Evolutionary conservation across 257 asterid genomes (phyloP), one percentile per base, ranked within the genome.

Genomic region (Solanum neorickii): DNA sequence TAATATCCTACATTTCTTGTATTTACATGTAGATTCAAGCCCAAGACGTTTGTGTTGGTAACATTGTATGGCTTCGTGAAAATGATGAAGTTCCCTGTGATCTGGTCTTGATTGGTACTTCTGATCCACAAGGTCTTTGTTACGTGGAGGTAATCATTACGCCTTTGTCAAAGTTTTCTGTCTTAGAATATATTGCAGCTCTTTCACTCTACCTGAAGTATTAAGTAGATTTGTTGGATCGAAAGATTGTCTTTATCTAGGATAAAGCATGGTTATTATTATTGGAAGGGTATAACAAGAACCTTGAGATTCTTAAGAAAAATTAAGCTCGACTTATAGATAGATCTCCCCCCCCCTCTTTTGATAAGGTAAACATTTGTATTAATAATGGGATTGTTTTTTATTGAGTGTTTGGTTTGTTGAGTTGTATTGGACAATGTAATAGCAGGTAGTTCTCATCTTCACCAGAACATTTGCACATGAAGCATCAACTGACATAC

Each of bases 61-160:
- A 94, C 93, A 90, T 97, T 70, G 98, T 97, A 66, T 97, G 99
- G 99, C 93, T 97, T 87, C 99, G 99, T 31, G 99, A 97, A 92
- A 97, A 97, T 93, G 99, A 97, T 91, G 99, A 97, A 91, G 98
- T 95, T 82, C 99, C 99, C 86, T 97, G 99, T 91, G 99, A 97
- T 94, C 96, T 97, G 86, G 93, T 95, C 87, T 92, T 97, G 91
- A 95, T 97, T 88, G 99, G 99, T 90, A 92, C 99, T 33, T 92
- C 99, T 85, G 99, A 97, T 91, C 95, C 98, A 56, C 97, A 89
- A 90, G 99, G 99, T 60, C 88, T 94, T 90, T 97, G 99, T 90
- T 96, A 94, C 83, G 92, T 96, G 72, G 99, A 97, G 99, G 99
- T 97, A 92, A 91, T 16, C 70, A 56, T 65, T 35, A 47, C 82